Conservation (phyloP, 2,329 filamentous ascomycete species). For the Graphiopsis chlorocephala region DNA sequence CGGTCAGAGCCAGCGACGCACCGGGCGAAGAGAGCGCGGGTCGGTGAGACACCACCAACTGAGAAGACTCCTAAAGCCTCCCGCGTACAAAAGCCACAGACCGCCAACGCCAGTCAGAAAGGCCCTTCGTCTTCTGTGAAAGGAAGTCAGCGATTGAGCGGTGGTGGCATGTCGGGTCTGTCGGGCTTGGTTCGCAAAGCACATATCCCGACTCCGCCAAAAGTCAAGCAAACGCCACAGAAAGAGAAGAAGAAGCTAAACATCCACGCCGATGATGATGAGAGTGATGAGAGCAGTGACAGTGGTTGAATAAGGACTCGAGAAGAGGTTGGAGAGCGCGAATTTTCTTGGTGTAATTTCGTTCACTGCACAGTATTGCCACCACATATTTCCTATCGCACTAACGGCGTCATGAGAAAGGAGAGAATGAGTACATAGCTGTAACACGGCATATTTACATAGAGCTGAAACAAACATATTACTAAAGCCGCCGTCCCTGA, state of each 20-base stretch:
- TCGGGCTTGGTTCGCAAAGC: conserved; percentile 9
- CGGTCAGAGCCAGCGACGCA: neutral
- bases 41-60: neutral
- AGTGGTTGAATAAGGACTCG: neutral
- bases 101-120: neutral
- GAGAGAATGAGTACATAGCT: neutral
- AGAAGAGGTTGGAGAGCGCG: neutral
- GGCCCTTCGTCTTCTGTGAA: neutral
- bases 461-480: neutral
- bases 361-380: neutral
- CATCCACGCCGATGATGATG: conserved; percentile 3
- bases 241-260: conserved; percentile 3
- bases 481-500: neutral
- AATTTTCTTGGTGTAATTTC: neutral
- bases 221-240: neutral
- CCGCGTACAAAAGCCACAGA: neutral
- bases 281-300: conserved; percentile 3
- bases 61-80: neutral
- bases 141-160: neutral
- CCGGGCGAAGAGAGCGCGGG: neutral
- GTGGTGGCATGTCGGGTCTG: neutral
- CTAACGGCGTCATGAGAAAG: neutral
- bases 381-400: neutral
- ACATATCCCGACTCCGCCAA: conserved; percentile 11
- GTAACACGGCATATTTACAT: neutral